Evolutionary conservation across 768 basidiomycete genomes (phyloP).

Genomic region (Panaeolus cyanescens): DNA sequence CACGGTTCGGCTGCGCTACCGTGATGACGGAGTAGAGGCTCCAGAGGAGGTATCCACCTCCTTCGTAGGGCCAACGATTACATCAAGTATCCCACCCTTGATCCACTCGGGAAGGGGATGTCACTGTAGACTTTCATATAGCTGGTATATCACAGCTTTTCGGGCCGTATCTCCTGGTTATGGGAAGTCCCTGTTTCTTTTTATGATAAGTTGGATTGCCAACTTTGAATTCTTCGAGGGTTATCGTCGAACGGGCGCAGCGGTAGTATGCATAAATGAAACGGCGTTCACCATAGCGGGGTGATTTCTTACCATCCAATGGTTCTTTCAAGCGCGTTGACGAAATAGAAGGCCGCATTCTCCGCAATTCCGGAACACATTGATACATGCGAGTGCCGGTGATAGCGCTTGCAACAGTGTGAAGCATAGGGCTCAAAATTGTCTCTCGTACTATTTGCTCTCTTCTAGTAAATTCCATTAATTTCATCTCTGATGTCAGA

Average conservation of each 20-base stretch:
- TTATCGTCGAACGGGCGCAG: too few species aligned
- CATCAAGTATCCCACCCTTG: not conserved
- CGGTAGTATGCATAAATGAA: too few species aligned
- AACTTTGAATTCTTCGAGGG: not conserved
- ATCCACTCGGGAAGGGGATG: not conserved
- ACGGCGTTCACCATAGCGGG: not conserved
- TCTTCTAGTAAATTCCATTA: too few species aligned
- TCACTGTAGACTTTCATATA: not conserved
- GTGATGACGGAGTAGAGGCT: not conserved
- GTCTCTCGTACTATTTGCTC: not conserved
- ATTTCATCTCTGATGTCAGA: too few species aligned
- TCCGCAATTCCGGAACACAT: not conserved
- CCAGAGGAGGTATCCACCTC: conserved; percentile 1
- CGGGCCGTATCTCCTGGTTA: not conserved
- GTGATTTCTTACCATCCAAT: not conserved
- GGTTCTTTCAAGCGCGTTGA: not conserved
- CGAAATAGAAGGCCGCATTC: not conserved
- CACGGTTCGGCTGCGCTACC: not conserved
- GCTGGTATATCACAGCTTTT: not conserved
- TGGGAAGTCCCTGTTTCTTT: not conserved
- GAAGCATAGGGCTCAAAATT: not conserved
- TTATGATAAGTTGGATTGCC: not conserved
- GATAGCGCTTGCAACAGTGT: not conserved
- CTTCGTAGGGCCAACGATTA: not conserved
- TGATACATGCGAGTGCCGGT: not conserved